phyloP scores from a whole-genome alignment of 1,284 basidiomycete species.

The Crucibulum cyathiforme region DNA sequence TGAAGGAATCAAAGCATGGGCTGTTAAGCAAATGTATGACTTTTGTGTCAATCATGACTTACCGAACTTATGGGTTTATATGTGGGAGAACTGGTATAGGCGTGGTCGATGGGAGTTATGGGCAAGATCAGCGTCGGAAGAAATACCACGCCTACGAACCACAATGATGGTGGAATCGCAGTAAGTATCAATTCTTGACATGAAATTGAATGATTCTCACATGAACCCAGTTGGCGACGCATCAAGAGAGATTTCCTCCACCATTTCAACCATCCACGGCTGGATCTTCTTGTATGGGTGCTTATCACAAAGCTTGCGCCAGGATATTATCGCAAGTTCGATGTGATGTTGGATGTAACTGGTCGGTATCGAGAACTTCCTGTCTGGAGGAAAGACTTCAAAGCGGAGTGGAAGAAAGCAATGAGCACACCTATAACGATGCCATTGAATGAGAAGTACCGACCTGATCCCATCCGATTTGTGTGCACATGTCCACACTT shows the following conservation, averaged over 20 bases:
- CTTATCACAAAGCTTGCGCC: slow-evolving; percentile 35
- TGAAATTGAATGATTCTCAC: neutral
- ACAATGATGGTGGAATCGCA: neutral
- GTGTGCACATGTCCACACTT: slow-evolving; percentile 38
- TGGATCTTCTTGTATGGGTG: slow-evolving; percentile 38
- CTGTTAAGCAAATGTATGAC: slow-evolving; percentile 31
- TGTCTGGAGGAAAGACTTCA: slow-evolving; percentile 39
- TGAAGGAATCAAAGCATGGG: slow-evolving; percentile 30
- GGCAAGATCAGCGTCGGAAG: slow-evolving; percentile 16
- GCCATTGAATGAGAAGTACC: slow-evolving; percentile 29
- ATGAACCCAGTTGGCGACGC: slow-evolving; percentile 27
- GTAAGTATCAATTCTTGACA: neutral
- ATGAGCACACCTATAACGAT: slow-evolving; percentile 19
- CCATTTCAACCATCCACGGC: slow-evolving; percentile 35
- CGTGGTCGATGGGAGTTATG: slow-evolving; percentile 33
- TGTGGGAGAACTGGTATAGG: too few relatives aligned
- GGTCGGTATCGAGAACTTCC: slow-evolving; percentile 31
- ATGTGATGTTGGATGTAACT: slow-evolving; percentile 19
- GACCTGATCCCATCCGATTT: slow-evolving; percentile 23
- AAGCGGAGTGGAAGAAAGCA: slow-evolving; percentile 27
- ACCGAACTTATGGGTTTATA: slow-evolving; percentile 37
- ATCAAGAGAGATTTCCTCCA: slow-evolving; percentile 40
- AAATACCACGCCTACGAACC: slow-evolving; percentile 23
- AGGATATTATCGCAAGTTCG: slow-evolving; percentile 34
- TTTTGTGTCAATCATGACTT: slow-evolving; percentile 32